Evolutionary conservation across 2,329 filamentous ascomycete species (phyloP).

Genomic region (Trichoderma sp.): DNA sequence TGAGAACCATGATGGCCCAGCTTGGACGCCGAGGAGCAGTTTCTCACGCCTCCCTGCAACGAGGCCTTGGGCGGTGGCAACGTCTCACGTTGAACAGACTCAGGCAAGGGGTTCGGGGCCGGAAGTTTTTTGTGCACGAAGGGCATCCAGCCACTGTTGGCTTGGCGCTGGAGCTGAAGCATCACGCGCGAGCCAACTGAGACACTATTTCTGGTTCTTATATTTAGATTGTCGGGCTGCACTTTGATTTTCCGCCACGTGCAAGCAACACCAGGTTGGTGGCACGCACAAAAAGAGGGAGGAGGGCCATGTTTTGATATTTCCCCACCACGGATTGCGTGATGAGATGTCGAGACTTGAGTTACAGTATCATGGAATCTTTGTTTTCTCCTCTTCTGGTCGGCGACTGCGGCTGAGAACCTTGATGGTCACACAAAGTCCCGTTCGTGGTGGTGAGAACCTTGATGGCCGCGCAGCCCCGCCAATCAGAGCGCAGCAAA

Average conservation of each 20-base stretch:
- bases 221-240: neutral
- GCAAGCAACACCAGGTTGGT: neutral
- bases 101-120: neutral
- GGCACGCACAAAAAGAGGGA: neutral
- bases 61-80: neutral
- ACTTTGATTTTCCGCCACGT: neutral
- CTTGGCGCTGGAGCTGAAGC: neutral
- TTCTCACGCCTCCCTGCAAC: neutral
- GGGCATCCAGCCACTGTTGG: neutral
- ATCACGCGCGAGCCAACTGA: neutral
- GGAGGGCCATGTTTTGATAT: neutral
- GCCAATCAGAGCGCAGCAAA: neutral
- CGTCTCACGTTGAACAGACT: neutral
- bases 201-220: neutral
- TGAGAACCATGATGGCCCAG: constrained; percentile 19
- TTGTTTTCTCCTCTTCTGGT: neutral
- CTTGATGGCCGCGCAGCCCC: constrained; percentile 17
- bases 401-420: constrained; percentile 20
- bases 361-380: neutral
- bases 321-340: constrained; percentile 11
- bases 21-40: neutral
- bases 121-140: neutral
- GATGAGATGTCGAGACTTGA: neutral
- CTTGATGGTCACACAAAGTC: constrained; percentile 18
- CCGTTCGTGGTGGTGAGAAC: constrained; percentile 14